Conservation (phyloP, 805 yeast species). For the Myxozyma lipomycoides region DNA sequence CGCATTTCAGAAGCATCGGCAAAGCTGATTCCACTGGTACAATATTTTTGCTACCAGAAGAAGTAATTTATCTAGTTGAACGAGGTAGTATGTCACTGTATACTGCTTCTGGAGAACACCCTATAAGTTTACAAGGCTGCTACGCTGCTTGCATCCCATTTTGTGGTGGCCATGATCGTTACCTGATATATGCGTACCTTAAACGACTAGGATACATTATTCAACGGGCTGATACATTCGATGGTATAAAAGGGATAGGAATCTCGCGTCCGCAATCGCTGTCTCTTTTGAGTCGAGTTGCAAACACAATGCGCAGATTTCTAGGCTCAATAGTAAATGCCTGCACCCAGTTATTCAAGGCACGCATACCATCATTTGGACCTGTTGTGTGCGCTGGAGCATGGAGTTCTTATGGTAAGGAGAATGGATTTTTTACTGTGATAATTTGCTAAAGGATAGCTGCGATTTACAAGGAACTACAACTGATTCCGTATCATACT, state of each 20-base stretch:
- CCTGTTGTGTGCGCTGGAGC: constrained; percentile 14
- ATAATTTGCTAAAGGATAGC: not conserved
- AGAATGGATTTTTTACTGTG: not conserved
- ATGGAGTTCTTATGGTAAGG: constrained; percentile 26
- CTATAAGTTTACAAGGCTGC: constrained; percentile 59
- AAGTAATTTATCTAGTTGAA: constrained; percentile 71
- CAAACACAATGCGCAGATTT: constrained; percentile 1
- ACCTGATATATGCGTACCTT: constrained; percentile 66
- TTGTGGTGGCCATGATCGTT: constrained; percentile 48
- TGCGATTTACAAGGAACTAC: constrained; percentile 28
- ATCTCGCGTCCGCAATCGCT: not conserved
- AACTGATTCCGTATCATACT: constrained; percentile 30
- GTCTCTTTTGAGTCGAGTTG: not conserved
- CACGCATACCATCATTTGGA: constrained; percentile 21
- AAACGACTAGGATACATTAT: constrained; percentile 78
- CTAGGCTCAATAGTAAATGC: not conserved
- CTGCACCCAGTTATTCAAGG: not conserved
- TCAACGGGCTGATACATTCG: constrained; percentile 32
- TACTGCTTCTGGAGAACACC: constrained; percentile 34
- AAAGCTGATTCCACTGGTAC: constrained; percentile 46
- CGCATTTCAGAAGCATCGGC: constrained; percentile 72
- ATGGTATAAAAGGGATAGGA: constrained; percentile 2
- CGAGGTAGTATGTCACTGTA: constrained; percentile 62
- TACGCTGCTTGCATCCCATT: constrained; percentile 50
- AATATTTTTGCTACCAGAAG: constrained; percentile 58